Conservation (phyloP, 176 grass and related monocot species). For the Typha latifolia region DNA sequence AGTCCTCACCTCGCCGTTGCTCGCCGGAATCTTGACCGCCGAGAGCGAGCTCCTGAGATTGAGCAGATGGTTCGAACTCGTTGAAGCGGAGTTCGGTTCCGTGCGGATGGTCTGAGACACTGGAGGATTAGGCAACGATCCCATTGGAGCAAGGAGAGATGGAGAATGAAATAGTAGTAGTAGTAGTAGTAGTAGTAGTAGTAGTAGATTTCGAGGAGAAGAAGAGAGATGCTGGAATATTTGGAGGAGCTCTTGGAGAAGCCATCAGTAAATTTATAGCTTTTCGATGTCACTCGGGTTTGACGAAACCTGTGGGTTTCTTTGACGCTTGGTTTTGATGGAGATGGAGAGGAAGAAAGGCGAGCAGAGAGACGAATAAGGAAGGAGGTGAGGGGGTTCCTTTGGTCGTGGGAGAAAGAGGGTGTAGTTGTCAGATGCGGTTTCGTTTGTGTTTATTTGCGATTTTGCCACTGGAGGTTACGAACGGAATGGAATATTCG, state of each 20-base stretch:
- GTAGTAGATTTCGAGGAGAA: background rate
- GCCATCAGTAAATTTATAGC: too few relatives aligned
- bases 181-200: background rate
- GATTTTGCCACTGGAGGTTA: background rate
- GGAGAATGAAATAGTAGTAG: background rate
- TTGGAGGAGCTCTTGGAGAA: too few relatives aligned
- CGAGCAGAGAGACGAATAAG: background rate
- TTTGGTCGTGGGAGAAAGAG: too few relatives aligned
- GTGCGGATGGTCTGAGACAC: slow-evolving; percentile 17
- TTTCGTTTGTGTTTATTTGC: background rate
- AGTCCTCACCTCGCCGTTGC: background rate
- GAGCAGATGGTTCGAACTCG: slow-evolving; percentile 5
- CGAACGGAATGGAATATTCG: background rate
- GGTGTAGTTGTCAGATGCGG: background rate
- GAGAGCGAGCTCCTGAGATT: slow-evolving; percentile 35
- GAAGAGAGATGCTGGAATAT: background rate
- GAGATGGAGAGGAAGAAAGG: background rate
- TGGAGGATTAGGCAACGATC: slow-evolving; percentile 17
- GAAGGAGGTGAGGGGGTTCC: background rate
- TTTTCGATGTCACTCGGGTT: too few relatives aligned
- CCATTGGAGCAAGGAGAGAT: slow-evolving; percentile 21
- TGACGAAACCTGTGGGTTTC: too few relatives aligned
- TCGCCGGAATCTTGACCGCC: slow-evolving; percentile 13
- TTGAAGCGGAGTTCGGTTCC: background rate
- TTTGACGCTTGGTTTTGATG: background rate